Conservation (phyloP, 2,329 filamentous ascomycete species). For the Paraconiothyrium sp. region DNA sequence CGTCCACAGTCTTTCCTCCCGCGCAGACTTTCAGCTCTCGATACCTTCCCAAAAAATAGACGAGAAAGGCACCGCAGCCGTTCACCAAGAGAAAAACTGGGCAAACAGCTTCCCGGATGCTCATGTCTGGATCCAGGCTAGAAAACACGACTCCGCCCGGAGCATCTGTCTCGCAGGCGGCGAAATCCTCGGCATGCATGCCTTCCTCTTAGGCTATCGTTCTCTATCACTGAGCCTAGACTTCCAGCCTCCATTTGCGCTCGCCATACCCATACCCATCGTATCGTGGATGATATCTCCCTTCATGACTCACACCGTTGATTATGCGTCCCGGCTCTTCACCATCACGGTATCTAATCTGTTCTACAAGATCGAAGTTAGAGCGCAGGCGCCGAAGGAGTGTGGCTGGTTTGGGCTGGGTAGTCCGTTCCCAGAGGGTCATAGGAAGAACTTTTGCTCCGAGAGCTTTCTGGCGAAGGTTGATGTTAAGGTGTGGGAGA, state of each 20-base stretch:
- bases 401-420: slow-evolving; percentile 57
- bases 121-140: slow-evolving; percentile 51
- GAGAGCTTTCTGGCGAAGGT: slow-evolving; percentile 59
- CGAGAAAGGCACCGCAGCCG: slow-evolving; percentile 47
- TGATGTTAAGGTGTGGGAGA: slow-evolving; percentile 54
- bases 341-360: slow-evolving; percentile 51
- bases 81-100: slow-evolving; percentile 64
- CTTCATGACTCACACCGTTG: slow-evolving; percentile 53
- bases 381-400: slow-evolving; percentile 52
- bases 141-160: slow-evolving; percentile 26
- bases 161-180: slow-evolving; percentile 46
- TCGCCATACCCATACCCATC: slow-evolving; percentile 27
- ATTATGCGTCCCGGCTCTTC: slow-evolving; percentile 54
- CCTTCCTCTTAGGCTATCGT: slow-evolving; percentile 54
- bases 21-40: slow-evolving; percentile 50
- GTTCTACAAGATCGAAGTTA: slow-evolving; percentile 52
- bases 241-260: slow-evolving; percentile 54
- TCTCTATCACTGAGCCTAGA: slow-evolving; percentile 1
- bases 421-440: slow-evolving; percentile 58
- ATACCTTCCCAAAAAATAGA: slow-evolving; percentile 44
- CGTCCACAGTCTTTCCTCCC: slow-evolving; percentile 57
- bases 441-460: slow-evolving; percentile 54
- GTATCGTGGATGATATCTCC: slow-evolving; percentile 47
- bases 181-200: slow-evolving; percentile 48
- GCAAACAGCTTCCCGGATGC: slow-evolving; percentile 56